phyloP scores from a whole-genome alignment of 2,329 filamentous ascomycete genomes.

The Juglanconis juglandina region DNA sequence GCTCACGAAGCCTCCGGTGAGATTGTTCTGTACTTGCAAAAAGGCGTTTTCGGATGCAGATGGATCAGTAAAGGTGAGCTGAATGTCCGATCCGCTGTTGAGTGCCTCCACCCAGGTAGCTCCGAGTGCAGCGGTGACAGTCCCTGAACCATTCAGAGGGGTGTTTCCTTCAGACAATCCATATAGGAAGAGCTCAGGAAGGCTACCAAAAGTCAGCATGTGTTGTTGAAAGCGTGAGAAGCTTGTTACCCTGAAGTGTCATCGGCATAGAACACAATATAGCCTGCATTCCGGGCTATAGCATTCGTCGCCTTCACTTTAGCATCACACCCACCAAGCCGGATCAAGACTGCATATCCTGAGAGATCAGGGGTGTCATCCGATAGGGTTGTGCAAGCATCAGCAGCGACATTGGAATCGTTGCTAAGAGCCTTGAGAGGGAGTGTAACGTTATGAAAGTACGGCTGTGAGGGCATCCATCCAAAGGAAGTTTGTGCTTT shows the following conservation, averaged over 20 bases:
- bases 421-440: slow-evolving; percentile 29
- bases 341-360: slow-evolving; percentile 37
- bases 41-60: neutral
- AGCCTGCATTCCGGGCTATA: slow-evolving; percentile 36
- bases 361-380: slow-evolving; percentile 38
- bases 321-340: slow-evolving; percentile 27
- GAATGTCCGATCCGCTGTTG: slow-evolving; percentile 21
- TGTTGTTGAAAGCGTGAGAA: neutral
- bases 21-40: slow-evolving; percentile 30
- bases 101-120: slow-evolving; percentile 23
- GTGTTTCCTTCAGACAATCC: neutral
- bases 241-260: slow-evolving; percentile 4
- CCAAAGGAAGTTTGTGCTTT: slow-evolving; percentile 6
- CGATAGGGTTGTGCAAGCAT: slow-evolving; percentile 38
- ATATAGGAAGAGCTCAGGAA: neutral
- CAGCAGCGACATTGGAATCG: slow-evolving; percentile 24
- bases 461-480: slow-evolving; percentile 18
- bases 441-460: slow-evolving; percentile 17
- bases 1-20: slow-evolving; percentile 48
- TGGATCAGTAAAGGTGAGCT: slow-evolving; percentile 21
- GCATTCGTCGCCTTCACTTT: slow-evolving; percentile 35
- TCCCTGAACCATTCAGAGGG: slow-evolving; percentile 18
- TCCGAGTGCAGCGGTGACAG: slow-evolving; percentile 22
- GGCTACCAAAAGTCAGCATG: neutral
- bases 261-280: slow-evolving; percentile 17